Conservation (phyloP, 2,329 filamentous ascomycete species). For the Clarireedia paspali region DNA sequence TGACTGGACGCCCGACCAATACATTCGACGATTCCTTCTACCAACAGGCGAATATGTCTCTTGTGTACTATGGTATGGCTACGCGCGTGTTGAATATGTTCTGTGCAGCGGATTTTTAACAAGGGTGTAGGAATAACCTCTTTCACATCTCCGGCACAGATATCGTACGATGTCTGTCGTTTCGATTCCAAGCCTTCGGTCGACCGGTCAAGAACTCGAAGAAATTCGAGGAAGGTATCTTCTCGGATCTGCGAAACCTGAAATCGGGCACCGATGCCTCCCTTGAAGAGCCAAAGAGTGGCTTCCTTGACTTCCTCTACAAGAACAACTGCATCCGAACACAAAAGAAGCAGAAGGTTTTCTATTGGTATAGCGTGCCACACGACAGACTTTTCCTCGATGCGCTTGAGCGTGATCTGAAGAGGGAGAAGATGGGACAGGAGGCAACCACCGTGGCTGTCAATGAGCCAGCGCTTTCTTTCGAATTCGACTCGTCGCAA, state of each 20-base stretch:
- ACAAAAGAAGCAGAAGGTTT: slow-evolving; percentile 99
- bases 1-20: slow-evolving; percentile 94
- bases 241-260: slow-evolving; percentile 94
- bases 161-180: slow-evolving; percentile 95
- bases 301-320: slow-evolving; percentile 97
- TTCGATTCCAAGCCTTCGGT: slow-evolving; percentile 97
- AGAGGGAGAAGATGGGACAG: slow-evolving; percentile 99
- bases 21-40: slow-evolving; percentile 89
- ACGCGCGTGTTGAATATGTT: slow-evolving; percentile 12
- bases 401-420: slow-evolving; percentile 91
- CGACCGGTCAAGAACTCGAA: slow-evolving; percentile 99
- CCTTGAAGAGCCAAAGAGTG: slow-evolving; percentile 96
- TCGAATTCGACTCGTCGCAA: slow-evolving; percentile 98
- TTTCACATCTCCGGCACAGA: slow-evolving; percentile 99
- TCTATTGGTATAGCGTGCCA: slow-evolving; percentile 99
- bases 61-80: slow-evolving; percentile 77
- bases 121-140: slow-evolving; percentile 71
- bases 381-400: slow-evolving; percentile 97
- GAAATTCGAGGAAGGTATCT: slow-evolving; percentile 99
- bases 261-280: slow-evolving; percentile 98
- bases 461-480: slow-evolving; percentile 93
- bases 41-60: slow-evolving; percentile 98
- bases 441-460: slow-evolving; percentile 95
- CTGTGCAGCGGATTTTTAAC: slow-evolving; percentile 22
- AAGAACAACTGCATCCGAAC: slow-evolving; percentile 99